phyloP scores from a whole-genome alignment of 2,329 filamentous ascomycete genomes.

The Verticillium longisporum region DNA sequence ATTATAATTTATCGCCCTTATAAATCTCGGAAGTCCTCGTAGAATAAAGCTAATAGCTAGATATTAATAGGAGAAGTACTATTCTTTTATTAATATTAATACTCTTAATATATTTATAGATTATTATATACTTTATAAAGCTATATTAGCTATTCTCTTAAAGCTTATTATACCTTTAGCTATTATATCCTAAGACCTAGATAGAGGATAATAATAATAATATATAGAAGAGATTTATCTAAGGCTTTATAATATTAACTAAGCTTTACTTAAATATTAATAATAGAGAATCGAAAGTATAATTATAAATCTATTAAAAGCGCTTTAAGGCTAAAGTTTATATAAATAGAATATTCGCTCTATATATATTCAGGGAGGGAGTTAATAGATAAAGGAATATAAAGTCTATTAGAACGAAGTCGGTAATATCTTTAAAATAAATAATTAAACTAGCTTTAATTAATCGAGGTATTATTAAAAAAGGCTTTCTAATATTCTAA shows the following conservation, averaged over 20 bases:
- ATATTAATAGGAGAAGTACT: too few species aligned
- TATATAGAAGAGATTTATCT: background rate
- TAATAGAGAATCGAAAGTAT: background rate
- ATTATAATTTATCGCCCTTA: too few species aligned
- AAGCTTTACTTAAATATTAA: background rate
- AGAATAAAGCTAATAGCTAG: too few species aligned
- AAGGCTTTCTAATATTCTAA: background rate
- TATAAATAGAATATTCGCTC: background rate
- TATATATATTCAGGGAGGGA: too few species aligned
- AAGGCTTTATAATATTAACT: background rate
- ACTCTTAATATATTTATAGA: too few species aligned
- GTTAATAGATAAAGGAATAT: too few species aligned
- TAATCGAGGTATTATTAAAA: background rate
- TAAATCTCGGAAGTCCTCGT: too few species aligned
- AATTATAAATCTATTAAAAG: background rate
- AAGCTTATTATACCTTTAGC: background rate
- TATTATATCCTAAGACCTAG: background rate
- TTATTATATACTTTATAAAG: too few species aligned
- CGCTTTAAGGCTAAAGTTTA: background rate
- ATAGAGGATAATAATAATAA: background rate
- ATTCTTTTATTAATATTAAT: too few species aligned
- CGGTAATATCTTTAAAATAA: background rate
- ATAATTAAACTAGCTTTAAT: background rate
- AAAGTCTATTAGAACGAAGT: background rate
- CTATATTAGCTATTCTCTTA: background rate